Evolutionary conservation across 495 filamentous ascomycete species (phyloP), one percentile per base, ranked within the genome.

Genomic region (Aspergillus hancockii): DNA sequence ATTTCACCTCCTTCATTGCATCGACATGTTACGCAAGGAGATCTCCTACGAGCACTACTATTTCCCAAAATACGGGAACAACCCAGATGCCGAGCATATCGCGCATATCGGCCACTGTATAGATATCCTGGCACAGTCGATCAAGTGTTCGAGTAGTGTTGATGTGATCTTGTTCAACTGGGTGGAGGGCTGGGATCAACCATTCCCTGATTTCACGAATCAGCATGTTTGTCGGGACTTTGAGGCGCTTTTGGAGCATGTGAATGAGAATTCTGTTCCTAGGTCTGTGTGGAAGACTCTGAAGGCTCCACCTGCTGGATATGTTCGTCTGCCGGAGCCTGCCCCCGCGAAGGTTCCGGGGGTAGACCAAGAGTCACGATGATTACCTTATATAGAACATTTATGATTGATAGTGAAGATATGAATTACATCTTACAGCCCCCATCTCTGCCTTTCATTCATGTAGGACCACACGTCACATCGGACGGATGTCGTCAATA

Each of bases 151-250:
- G 38, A 66, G 63, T 1, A 69, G 68, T 46, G 57, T 73, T 21
- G 70, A 69, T 51, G 43, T 73, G 23, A 64, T 73, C 31, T 70
- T 67, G 18, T 65, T 63, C 31, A 63, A 72, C 38, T 76, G 71
- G 72, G 67, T 72, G 19, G 71, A 73, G 25, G 66, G 54, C 4
- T 64, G 68, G 51, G 53, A 66, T 13, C 61, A 64, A 21, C 70
- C 71, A 6, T 67, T 70, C 25, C 69, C 74, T 10, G 74, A 77
- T 31, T 66, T 60, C 36, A 47, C 30, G 21, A 50, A 60, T 30
- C 23, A 49, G 25, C 45, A 59, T 46, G 30, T 52, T 36, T 66
- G 64, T 52, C 50, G 52, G n/a, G 45, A 61, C 40, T 59, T 57
- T 28, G 64, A 58, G 30, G 58, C 55, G 16, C 18, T 64, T 49